These are phyloP conservation scores for Rhizopogon vesiculosus DNA, from an alignment of 768 basidiomycete genomes.

Conservation along the genomic window DNA sequence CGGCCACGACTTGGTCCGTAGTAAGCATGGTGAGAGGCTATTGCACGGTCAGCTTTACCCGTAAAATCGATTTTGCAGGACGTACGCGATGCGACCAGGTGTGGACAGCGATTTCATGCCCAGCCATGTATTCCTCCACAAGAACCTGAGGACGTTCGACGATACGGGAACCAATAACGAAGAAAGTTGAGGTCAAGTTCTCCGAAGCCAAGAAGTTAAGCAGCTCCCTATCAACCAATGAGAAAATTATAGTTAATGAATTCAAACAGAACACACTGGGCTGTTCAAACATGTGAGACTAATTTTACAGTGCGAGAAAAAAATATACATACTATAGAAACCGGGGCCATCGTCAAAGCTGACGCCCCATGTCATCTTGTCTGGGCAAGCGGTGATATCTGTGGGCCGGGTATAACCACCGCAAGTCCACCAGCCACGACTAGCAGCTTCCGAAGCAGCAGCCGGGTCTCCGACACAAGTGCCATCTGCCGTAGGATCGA, in stretches of 20 bases:
- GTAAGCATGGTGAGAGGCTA: constrained; percentile 67
- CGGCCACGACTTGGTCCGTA: constrained; percentile 84
- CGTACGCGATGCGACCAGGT: constrained; percentile 84
- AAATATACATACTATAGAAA: constrained; percentile 61
- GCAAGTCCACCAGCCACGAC: constrained; percentile 89
- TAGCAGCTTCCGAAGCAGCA: constrained; percentile 51
- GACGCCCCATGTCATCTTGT: constrained; percentile 73
- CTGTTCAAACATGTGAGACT: constrained; percentile 25
- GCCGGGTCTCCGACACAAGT: constrained; percentile 57
- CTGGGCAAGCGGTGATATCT: constrained; percentile 66
- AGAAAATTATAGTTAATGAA: neutral
- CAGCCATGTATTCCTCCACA: constrained; percentile 73
- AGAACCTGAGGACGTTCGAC: constrained; percentile 74
- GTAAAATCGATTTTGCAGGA: constrained; percentile 7
- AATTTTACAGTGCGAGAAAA: neutral
- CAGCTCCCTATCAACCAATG: constrained; percentile 41
- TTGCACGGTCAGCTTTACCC: constrained; percentile 16
- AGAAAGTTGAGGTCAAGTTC: constrained; percentile 79
- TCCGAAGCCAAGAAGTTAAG: constrained; percentile 67
- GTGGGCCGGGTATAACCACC: constrained; percentile 58
- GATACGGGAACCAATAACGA: constrained; percentile 83
- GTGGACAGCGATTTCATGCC: constrained; percentile 80
- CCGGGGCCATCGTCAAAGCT: constrained; percentile 89
- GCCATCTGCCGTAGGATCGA: constrained; percentile 62
- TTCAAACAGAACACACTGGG: constrained; percentile 37